These are phyloP conservation scores for Tuber melanosporum DNA, from an alignment of 495 filamentous ascomycete genomes.

Conservation along the genomic window DNA sequence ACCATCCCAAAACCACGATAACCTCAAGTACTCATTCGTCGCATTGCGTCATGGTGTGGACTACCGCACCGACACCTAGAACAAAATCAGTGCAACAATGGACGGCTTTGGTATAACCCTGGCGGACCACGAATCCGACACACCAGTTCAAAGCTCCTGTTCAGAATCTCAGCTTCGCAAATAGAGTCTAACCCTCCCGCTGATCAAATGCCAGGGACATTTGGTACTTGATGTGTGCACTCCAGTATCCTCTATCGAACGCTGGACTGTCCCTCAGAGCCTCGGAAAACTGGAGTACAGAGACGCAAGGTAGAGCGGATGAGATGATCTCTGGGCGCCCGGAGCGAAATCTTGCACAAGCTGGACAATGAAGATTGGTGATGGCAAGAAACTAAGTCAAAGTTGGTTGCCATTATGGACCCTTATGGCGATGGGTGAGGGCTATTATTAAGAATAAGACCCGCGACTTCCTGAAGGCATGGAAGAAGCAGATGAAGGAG, in stretches of 20 bases:
- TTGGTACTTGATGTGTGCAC: conserved; percentile 88
- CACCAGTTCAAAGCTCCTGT: conserved; percentile 33
- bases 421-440: background rate
- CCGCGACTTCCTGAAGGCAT: background rate
- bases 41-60: conserved; percentile 76
- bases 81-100: background rate
- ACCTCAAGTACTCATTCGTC: conserved; percentile 80
- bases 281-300: too few relatives aligned
- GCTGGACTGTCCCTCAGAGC: too few relatives aligned
- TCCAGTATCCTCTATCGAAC: conserved; percentile 45
- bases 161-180: conserved; percentile 41
- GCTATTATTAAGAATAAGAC: background rate
- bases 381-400: too few relatives aligned
- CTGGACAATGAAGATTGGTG: too few relatives aligned
- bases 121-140: background rate
- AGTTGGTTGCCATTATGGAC: too few relatives aligned
- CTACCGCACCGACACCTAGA: conserved; percentile 29
- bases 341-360: too few relatives aligned
- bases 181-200: conserved; percentile 65
- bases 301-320: too few relatives aligned
- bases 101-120: conserved; percentile 21
- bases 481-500: conserved; percentile 10
- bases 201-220: conserved; percentile 80
- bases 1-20: conserved; percentile 68
- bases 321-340: too few relatives aligned